A percentile compares a stretch with the other conserved stretches of the same genome.
Evolutionary conservation across 2,329 filamentous ascomycete genomes (phyloP).

Genomic region (Epichloe amarillans): DNA sequence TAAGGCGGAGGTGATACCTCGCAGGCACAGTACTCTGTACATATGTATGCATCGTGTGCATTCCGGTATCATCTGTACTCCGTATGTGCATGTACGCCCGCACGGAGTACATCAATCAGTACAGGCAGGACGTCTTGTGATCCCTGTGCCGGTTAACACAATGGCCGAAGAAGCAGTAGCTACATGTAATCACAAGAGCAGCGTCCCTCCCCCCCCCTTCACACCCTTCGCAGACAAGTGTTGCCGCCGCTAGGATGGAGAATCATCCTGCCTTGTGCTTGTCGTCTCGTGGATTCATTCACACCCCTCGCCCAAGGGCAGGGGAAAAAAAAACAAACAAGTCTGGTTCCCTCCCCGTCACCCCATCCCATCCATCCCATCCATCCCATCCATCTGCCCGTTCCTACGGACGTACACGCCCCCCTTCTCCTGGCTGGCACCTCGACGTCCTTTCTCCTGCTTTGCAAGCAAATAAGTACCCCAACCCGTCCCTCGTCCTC

Average conservation of each 20-base stretch:
- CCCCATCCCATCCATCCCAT: background rate
- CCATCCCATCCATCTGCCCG: background rate
- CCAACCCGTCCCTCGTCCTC: slow-evolving; percentile 19
- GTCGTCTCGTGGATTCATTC: background rate
- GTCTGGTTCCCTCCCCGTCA: background rate
- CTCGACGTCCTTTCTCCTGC: slow-evolving; percentile 8
- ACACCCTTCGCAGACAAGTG: background rate
- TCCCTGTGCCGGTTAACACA: background rate
- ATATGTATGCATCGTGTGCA: background rate
- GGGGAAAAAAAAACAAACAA: background rate
- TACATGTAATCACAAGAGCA: no score
- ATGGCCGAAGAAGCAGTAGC: background rate
- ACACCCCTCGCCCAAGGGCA: background rate
- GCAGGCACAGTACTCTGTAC: no score
- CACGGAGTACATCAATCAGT: no score
- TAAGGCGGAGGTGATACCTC: background rate
- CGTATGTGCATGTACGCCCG: no score
- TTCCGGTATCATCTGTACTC: no score
- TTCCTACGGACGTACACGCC: background rate
- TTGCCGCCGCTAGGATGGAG: background rate
- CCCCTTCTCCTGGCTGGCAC: slow-evolving; percentile 7
- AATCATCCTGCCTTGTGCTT: background rate
- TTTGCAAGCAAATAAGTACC: slow-evolving; percentile 28
- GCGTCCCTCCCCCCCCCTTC: no score
- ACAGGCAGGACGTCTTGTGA: background rate